Evolutionary conservation across 768 basidiomycete genomes (phyloP).

Genomic region (Xerocomellus amylosporus): DNA sequence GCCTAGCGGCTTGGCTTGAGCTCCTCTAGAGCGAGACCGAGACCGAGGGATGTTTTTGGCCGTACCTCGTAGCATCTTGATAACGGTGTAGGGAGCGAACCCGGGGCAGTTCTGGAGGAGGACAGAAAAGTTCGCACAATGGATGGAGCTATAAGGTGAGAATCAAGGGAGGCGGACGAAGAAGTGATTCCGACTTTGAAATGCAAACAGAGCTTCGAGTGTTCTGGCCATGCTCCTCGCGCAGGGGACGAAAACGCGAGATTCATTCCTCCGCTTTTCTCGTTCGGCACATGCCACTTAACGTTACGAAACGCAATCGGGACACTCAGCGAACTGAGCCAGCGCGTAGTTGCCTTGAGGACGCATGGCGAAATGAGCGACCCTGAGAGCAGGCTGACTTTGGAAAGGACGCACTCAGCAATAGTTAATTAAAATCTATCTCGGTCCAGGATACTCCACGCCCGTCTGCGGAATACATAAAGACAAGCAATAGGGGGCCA

Average conservation of each 20-base stretch:
- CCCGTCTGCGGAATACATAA: slow-evolving; percentile 37
- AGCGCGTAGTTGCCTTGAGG: slow-evolving; percentile 39
- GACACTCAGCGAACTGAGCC: slow-evolving; percentile 36
- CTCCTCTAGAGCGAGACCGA: slow-evolving; percentile 26
- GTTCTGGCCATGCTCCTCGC: slow-evolving; percentile 36
- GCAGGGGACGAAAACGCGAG: slow-evolving; percentile 34
- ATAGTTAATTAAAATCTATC: slow-evolving; percentile 35
- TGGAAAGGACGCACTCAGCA: slow-evolving; percentile 23
- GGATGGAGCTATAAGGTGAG: slow-evolving; percentile 30
- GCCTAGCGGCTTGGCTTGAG: slow-evolving; percentile 27
- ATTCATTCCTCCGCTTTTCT: slow-evolving; percentile 36
- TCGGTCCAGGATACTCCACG: slow-evolving; percentile 34
- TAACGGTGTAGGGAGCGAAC: slow-evolving; percentile 21
- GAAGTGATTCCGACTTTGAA: slow-evolving; percentile 33
- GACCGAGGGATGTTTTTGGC: slow-evolving; percentile 26
- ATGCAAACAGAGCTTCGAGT: slow-evolving; percentile 33
- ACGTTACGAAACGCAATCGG: slow-evolving; percentile 34
- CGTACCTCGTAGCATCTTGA: slow-evolving; percentile 35
- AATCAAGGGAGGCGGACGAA: slow-evolving; percentile 28
- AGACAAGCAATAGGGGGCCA: slow-evolving; percentile 33
- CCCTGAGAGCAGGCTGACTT: slow-evolving; percentile 26
- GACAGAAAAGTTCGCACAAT: slow-evolving; percentile 13
- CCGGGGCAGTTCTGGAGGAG: slow-evolving; percentile 23
- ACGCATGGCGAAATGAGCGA: slow-evolving; percentile 26
- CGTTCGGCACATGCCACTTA: slow-evolving; percentile 27